Evolutionary conservation across 768 basidiomycete species (phyloP), one percentile per base, ranked within the genome.

Genomic region (Hortiboletus campestris): DNA sequence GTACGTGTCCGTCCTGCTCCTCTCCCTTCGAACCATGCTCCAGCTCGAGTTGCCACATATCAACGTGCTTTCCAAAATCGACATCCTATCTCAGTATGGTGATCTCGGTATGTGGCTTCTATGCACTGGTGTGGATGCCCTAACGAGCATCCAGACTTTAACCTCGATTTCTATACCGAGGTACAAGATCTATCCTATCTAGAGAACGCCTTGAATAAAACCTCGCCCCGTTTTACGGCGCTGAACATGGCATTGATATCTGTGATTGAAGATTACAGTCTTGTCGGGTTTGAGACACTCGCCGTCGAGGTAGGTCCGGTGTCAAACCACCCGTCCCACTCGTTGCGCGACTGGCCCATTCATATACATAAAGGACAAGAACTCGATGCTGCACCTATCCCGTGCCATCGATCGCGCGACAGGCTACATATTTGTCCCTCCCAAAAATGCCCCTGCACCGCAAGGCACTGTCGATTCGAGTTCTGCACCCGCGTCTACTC

Each of bases 21-120:
- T 98, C 13, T 92, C 95, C 12, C 79, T 99, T 28, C 82, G 97
- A 46, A 91, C 96, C 16, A 98, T 98, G 97, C 79, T 99, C n/a
- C 95, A 98, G 66, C 81, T 99, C 52, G 97, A 97, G 66, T 81
- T 98, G n/a, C 97, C 97, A 0, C 97, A 98, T 68, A 79, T 99
- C 74, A 98, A 99, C 67, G 97, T 99, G 3, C 78, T 99, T 14
- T 95, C 93, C 10, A 99, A 99, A 72, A 80, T 98, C 51, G 97
- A 99, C 72, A 76, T 98, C n/a, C 76, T 99, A 17, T 77, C 81
- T 17, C 84, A 88, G 60, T 95, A 96, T 58, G 97, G 97, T 12
- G 92, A 96, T 57, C 79, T 98, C 41, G 91, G 95, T 95, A 63
- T 44, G 81, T 68, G 5, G n/a, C 46, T 17, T 44, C 43, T 17